Evolutionary conservation across 2,329 filamentous ascomycete species (phyloP), one percentile per base, ranked within the genome.

Genomic region (Botrytis medusae): DNA sequence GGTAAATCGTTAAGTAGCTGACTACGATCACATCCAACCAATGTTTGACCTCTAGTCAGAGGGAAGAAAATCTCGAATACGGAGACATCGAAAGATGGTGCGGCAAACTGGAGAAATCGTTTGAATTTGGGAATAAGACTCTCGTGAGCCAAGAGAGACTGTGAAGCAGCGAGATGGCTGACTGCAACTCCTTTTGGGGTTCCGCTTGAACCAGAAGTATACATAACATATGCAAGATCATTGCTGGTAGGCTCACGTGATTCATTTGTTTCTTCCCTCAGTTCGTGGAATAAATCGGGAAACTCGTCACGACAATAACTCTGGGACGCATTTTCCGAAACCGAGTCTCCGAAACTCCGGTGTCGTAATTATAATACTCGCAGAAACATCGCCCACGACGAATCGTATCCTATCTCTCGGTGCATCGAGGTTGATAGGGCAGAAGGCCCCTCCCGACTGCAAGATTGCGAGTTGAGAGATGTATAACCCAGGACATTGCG

Each of bases 41-140:
- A 84, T 0, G 93, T 97, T 34, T 84, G 85, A 3, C 92, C 92
- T 73, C 93, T 86, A 75, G 90, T 91, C 25, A 95, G 84, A 0
- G 95, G 92, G 76, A 97, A 97, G 85, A 97, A 97, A 10, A 97
- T 95, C 80, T 98, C 95, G 80, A 98, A 98, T 9, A 97, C 91
- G 0, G 93, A 97, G 12, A 98, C 95, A 81, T 98, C 95, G 80
- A 98, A 98, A 0, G 94, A 97, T 0, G 95, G 93, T 4, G 94
- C 92, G 7, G 95, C 95, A 81, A 97, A 97, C 81, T 98, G 95
- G 0, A 98, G 87, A 81, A 98, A 97, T 63, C 94, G 88, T 25
- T 85, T 85, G 79, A 97, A 97, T 0, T 71, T 57, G 2, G 95
- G 95, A 59, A 98, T 91, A 77, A 95, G 90, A 64, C 84, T 86